Evolutionary conservation across 805 yeast genomes (phyloP), one percentile per base, ranked within the genome.

Genomic region (Sporopachydermia lactativora): DNA sequence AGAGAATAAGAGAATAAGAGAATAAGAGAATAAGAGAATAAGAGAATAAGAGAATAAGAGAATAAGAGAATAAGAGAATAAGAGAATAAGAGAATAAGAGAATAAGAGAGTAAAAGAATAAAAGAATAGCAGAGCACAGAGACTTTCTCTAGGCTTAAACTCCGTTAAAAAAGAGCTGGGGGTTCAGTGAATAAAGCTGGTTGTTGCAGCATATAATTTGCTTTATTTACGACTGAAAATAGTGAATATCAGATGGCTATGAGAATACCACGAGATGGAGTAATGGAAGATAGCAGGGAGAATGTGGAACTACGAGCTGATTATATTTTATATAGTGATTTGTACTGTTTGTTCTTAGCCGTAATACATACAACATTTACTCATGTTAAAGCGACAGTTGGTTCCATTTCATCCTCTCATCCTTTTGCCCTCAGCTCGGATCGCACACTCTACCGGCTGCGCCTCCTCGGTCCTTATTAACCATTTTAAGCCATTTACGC

Each of bases 91-190:
- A n/a, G n/a, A n/a, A n/a, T n/a, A n/a, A n/a, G 31, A 8, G 31
- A 24, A 24, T 24, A 24, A 8, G 31, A n/a, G n/a, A 24, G 31
- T 24, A 24, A 8, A 8, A 24, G 31, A 24, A 24, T 8, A 24
- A 8, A n/a, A 24, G n/a, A 24, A 24, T 24, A n/a, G n/a, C 8
- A n/a, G 31, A 8, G n/a, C n/a, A 24, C n/a, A n/a, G n/a, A 24
- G 8, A 24, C 13, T 24, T n/a, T 24, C 13, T 8, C 63, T 36
- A 68, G 58, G 45, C 68, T 58, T 1, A 71, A 59, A 48, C 73
- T 67, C 2, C 75, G 75, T 15, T 70, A 41, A 47, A 58, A 69
- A 44, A 69, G 75, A 2, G 76, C 75, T 18, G 71, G 42, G 2
- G 75, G 75, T 1, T 62, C 50, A 43, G 69, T 70, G 36, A 58